Percentiles rank a stretch among this genome's conserved stretches.
These are phyloP conservation scores for Setaria italica DNA, from an alignment of 202 grass and related monocot genomes.

Conservation along the genomic window DNA sequence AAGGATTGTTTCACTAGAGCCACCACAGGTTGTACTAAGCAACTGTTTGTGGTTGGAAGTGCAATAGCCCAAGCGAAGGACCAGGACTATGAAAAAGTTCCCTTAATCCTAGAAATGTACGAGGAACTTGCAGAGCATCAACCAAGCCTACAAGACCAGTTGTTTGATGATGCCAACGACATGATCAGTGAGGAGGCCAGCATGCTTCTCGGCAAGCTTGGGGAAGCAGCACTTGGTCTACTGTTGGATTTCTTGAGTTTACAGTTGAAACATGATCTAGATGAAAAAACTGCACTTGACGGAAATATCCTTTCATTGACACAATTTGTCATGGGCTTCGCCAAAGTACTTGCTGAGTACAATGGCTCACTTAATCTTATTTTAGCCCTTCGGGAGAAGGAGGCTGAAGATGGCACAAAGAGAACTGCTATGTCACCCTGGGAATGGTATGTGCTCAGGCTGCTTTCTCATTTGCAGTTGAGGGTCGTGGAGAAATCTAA, in stretches of 20 bases:
- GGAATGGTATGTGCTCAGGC: neutral
- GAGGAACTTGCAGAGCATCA: constrained; percentile 12
- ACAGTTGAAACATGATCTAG: neutral
- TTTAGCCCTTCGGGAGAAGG: neutral
- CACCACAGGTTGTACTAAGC: neutral
- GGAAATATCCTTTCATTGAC: constrained; percentile 23
- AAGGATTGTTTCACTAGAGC: constrained; percentile 20
- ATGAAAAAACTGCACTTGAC: neutral
- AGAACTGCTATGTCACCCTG: neutral
- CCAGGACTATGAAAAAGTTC: neutral
- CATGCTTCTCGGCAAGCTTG: neutral
- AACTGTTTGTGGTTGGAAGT: constrained; percentile 1
- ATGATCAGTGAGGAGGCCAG: neutral
- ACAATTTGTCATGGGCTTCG: neutral
- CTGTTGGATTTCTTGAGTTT: neutral
- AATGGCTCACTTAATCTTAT: neutral
- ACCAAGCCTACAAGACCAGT: neutral
- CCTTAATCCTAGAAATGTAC: constrained; percentile 30
- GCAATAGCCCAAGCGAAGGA: neutral
- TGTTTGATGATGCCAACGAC: constrained; percentile 9
- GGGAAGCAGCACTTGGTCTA: neutral
- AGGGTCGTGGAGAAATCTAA: constrained; percentile 7
- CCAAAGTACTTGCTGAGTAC: neutral
- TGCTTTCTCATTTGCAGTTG: neutral
- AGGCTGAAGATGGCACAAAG: neutral